phyloP scores from a whole-genome alignment of 2,329 filamentous ascomycete genomes.

The Neophaeococcomyces mojaviensis region DNA sequence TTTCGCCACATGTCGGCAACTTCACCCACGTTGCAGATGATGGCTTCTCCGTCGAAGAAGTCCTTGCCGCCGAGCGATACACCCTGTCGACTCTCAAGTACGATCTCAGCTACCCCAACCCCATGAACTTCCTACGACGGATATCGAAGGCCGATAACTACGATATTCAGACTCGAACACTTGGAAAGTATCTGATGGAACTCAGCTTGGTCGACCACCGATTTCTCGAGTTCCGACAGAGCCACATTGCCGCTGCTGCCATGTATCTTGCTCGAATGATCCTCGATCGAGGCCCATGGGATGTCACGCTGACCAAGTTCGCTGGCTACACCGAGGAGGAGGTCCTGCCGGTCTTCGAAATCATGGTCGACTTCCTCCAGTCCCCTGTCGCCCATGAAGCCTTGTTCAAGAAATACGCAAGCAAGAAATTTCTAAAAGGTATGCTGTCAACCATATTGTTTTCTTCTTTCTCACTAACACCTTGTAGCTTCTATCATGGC shows the following conservation, averaged over 20 bases:
- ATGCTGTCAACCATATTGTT: conserved; percentile 23
- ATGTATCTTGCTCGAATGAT: conserved; percentile 94
- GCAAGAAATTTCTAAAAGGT: conserved; percentile 99
- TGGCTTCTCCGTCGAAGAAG: conserved; percentile 90
- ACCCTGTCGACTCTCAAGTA: conserved; percentile 87
- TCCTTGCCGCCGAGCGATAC: conserved; percentile 93
- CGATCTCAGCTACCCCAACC: conserved; percentile 96
- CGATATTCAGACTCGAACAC: conserved; percentile 92
- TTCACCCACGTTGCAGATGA: conserved; percentile 96
- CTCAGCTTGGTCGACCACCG: conserved; percentile 92
- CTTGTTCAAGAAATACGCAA: conserved; percentile 99
- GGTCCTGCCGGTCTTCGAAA: conserved; percentile 80
- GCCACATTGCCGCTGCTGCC: conserved; percentile 80
- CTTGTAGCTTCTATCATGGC: conserved; percentile 75
- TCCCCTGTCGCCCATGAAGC: conserved; percentile 88
- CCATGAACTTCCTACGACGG: conserved; percentile 98
- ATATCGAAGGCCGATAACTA: conserved; percentile 99
- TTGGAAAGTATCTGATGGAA: conserved; percentile 96
- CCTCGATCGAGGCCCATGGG: conserved; percentile 85
- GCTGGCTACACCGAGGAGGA: conserved; percentile 89
- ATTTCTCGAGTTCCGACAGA: conserved; percentile 83
- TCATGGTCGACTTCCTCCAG: conserved; percentile 95
- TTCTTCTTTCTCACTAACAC: conserved; percentile 21
- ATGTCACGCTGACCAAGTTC: conserved; percentile 80
- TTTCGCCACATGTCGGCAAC: conserved; percentile 93